Percentiles rank a stretch among this genome's conserved stretches.
These are phyloP conservation scores for Penicillium sp. DNA, from an alignment of 2,329 filamentous ascomycete genomes.

Conservation along the genomic window DNA sequence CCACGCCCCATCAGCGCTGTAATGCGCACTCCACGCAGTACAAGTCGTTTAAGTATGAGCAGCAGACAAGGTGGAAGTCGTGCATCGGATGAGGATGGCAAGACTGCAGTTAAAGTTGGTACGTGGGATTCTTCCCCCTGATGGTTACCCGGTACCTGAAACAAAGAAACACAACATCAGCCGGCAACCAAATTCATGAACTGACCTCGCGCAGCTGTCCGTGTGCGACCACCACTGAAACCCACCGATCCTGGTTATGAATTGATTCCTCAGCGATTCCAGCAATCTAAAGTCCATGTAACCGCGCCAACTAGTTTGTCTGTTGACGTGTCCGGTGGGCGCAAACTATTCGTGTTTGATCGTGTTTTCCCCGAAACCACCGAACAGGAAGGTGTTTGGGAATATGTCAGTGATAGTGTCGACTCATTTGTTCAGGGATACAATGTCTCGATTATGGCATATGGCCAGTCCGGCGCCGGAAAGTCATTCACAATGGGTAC, in stretches of 20 bases:
- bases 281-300: constrained; percentile 86
- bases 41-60: constrained; percentile 77
- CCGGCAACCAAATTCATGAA: background rate
- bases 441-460: constrained; percentile 96
- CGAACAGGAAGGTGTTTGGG: constrained; percentile 86
- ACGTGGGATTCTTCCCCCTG: constrained; percentile 46
- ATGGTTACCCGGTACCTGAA: background rate
- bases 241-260: constrained; percentile 87
- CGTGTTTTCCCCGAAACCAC: constrained; percentile 84
- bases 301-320: constrained; percentile 79
- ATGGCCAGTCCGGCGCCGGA: constrained; percentile 94
- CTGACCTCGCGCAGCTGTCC: constrained; percentile 64
- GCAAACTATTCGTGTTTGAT: constrained; percentile 95
- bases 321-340: constrained; percentile 87
- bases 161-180: background rate
- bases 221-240: constrained; percentile 82
- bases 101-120: constrained; percentile 96
- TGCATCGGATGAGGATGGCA: constrained; percentile 83
- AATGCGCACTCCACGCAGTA: constrained; percentile 73
- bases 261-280: constrained; percentile 92
- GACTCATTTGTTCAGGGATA: constrained; percentile 90
- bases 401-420: constrained; percentile 88
- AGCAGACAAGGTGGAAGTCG: constrained; percentile 75
- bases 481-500: constrained; percentile 99
- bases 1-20: constrained; percentile 78